These are phyloP conservation scores for Tetratostichococcus sp. DNA, from an alignment of 139 green algal genomes.

Conservation along the genomic window DNA sequence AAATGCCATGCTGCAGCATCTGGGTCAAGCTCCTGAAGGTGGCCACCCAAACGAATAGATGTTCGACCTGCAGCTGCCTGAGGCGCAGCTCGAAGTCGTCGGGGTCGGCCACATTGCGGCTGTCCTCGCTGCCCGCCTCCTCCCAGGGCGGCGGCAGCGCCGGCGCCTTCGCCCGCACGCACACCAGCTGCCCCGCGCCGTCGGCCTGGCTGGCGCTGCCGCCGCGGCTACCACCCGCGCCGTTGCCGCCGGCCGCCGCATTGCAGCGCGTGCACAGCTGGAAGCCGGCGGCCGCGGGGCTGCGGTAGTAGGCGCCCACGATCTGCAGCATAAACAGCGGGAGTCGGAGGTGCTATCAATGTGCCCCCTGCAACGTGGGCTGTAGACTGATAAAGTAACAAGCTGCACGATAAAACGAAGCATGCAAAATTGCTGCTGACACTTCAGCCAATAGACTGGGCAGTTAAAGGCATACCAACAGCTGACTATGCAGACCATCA, in stretches of 20 bases:
- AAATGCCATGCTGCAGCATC: too few species aligned
- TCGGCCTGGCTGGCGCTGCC: too few species aligned
- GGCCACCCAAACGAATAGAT: too few species aligned
- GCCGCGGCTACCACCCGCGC: not conserved
- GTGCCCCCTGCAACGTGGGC: too few species aligned
- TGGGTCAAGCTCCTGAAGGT: too few species aligned
- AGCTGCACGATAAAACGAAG: too few species aligned
- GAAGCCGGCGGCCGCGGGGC: conserved; percentile 15
- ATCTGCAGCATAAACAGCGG: conserved; percentile 30
- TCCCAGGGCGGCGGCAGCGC: not conserved
- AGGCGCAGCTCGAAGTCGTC: not conserved
- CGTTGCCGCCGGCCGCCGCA: conserved; percentile 11
- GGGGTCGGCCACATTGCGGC: not conserved
- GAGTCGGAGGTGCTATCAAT: too few species aligned
- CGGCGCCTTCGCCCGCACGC: not conserved
- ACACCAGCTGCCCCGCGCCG: not conserved
- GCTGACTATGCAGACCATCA: too few species aligned
- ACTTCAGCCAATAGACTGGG: too few species aligned
- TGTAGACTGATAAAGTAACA: too few species aligned
- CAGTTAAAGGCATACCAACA: too few species aligned
- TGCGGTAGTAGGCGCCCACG: conserved; percentile 46
- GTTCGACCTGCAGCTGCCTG: not conserved
- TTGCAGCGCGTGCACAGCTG: conserved; percentile 48
- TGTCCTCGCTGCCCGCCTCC: not conserved
- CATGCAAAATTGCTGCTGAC: too few species aligned